Evolutionary conservation across 768 basidiomycete species (phyloP), one percentile per base, ranked within the genome.

Genomic region (Leccinum boreale): DNA sequence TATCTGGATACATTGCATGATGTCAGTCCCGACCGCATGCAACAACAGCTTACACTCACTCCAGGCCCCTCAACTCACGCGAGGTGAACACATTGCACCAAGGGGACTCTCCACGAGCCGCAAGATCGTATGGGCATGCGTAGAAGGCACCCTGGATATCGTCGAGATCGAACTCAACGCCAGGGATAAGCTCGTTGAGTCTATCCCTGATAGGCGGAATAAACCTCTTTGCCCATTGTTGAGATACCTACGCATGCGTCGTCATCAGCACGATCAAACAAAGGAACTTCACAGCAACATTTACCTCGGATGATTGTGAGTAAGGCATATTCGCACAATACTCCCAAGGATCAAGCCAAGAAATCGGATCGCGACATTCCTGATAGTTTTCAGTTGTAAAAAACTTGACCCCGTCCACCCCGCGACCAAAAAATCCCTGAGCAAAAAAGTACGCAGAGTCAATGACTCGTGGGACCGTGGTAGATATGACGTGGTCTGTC

Each of bases 371-470:
- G 35, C 50, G 9, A 39, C 39, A 39, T 39, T n/a, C 39, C n/a
- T 3, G 8, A 57, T 74, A 70, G 59, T 79, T 71, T 1, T 62
- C 26, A 19, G 78, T 70, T 9, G 70, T 69, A 6, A 66, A 50
- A 56, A 72, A 69, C 7, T 50, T 53, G 9, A 72, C 62, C 4
- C 62, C 50, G 3, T 65, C 51, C 44, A 72, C 67, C 5, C 47
- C 59, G 0, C 69, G 67, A 4, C 76, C 78, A 55, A 76, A 75
- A 61, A 75, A 73, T 4, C 77, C 78, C 51, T 68, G 64, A 51
- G 67, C 62, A 57, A 78, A 79, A 69, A 74, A 78, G 60, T 72
- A 65, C 9, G 77, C 69, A 14, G 75, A 75, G 56, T 79, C 77
- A 15, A 75, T 61, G 35, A 78, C 74, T 56, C 70, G 62, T 23